Evolutionary conservation across 139 green algal genomes (phyloP).

Genomic region (Chlamydomonas asymmetrica): DNA sequence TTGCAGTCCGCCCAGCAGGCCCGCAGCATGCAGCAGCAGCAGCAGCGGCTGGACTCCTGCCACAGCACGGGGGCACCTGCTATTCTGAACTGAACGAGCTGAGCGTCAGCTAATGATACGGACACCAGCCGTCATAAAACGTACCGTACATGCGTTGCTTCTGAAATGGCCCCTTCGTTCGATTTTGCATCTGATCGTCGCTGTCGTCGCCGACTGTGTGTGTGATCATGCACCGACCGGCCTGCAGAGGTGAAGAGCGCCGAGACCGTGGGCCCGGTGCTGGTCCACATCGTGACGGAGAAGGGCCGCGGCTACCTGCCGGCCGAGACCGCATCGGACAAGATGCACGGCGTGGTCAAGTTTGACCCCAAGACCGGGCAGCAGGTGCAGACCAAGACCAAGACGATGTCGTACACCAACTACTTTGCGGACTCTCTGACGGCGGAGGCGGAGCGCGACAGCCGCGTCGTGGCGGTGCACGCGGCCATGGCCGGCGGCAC

Average conservation of each 20-base stretch:
- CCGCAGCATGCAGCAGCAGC: no score
- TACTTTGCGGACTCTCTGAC: conserved; percentile 97
- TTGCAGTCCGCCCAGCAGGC: no score
- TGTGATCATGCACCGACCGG: no score
- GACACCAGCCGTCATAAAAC: no score
- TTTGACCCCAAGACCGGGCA: conserved; percentile 93
- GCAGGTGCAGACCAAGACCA: conserved; percentile 68
- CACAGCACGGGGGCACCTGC: no score
- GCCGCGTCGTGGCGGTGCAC: conserved; percentile 91
- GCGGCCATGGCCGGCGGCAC: conserved; percentile 98
- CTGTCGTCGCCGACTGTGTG: neutral
- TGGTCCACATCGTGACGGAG: conserved; percentile 97
- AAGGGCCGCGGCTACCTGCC: conserved; percentile 96
- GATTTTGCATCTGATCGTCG: no score
- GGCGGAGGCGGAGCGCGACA: conserved; percentile 92
- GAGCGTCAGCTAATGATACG: no score
- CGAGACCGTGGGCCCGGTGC: conserved; percentile 91
- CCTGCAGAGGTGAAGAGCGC: conserved; percentile 88
- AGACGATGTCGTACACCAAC: conserved; percentile 93
- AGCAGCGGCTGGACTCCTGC: no score
- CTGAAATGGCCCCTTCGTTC: no score
- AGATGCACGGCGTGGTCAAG: conserved; percentile 96
- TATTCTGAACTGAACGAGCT: no score
- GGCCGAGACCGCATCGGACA: conserved; percentile 89
- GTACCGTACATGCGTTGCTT: no score